Conservation (phyloP, 73 alveolate species). For the Tetrahymena borealis region DNA sequence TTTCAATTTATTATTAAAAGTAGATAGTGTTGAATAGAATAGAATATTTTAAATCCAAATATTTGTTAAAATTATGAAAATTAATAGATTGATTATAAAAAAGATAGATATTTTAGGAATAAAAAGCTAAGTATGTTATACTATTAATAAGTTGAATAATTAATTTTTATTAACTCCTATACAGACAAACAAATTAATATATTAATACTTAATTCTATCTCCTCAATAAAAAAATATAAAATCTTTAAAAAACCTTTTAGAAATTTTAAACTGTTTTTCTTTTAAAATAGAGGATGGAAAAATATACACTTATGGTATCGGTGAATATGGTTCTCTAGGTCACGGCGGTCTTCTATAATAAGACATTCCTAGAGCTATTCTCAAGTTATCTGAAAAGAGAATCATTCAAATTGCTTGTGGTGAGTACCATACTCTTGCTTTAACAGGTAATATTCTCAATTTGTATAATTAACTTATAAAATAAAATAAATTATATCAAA, state of each 20-base stretch:
- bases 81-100: too few species aligned
- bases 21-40: too few species aligned
- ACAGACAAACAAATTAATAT: too few species aligned
- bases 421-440: conserved; percentile 93
- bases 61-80: too few species aligned
- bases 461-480: neutral
- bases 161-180: too few species aligned
- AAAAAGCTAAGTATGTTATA: too few species aligned
- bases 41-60: too few species aligned
- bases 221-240: neutral
- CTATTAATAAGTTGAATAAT: too few species aligned
- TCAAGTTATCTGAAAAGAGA: conserved; percentile 78
- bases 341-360: conserved; percentile 90
- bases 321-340: conserved; percentile 90
- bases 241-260: neutral
- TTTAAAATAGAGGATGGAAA: conserved; percentile 81
- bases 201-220: too few species aligned
- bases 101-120: too few species aligned
- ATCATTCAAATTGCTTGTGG: conserved; percentile 95
- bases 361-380: conserved; percentile 68
- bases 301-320: conserved; percentile 85
- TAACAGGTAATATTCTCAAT: conserved; percentile 57
- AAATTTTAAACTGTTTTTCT: neutral
- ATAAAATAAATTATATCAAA: neutral
- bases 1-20: too few species aligned